A percentile compares a stretch with the other conserved stretches of the same genome.
phyloP scores from a whole-genome alignment of 2,329 filamentous ascomycete species.

The Scleromitrula shiraiana region DNA sequence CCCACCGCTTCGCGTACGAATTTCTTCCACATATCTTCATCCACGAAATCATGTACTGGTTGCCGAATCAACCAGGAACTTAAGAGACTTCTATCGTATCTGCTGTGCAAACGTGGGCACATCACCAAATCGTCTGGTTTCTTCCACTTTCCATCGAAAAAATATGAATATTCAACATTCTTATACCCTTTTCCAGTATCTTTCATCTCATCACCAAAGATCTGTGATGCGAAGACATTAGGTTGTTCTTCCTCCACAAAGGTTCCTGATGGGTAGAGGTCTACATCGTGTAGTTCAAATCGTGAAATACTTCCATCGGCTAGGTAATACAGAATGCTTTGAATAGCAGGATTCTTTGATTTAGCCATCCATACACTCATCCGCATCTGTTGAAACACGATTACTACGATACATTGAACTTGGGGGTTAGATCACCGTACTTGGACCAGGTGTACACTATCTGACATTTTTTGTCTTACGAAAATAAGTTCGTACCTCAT shows the following conservation, averaged over 20 bases:
- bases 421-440: background rate
- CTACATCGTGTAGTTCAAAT: background rate
- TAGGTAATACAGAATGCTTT: background rate
- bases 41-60: no score
- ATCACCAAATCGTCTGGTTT: background rate
- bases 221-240: background rate
- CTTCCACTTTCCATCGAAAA: background rate
- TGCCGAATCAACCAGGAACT: no score
- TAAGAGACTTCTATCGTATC: background rate
- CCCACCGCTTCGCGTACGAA: no score
- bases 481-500: background rate
- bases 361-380: background rate
- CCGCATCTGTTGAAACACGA: background rate
- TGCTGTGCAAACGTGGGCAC: background rate
- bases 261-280: background rate
- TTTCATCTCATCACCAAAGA: background rate
- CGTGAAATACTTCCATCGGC: background rate
- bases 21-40: no score
- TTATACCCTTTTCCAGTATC: background rate
- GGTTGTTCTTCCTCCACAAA: background rate
- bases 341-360: background rate
- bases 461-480: background rate
- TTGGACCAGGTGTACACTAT: background rate
- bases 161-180: background rate
- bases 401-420: background rate